Base-by-base conservation (phyloP, 371 early-diverging fungal species). In the Parasitella parasitica region DNA sequence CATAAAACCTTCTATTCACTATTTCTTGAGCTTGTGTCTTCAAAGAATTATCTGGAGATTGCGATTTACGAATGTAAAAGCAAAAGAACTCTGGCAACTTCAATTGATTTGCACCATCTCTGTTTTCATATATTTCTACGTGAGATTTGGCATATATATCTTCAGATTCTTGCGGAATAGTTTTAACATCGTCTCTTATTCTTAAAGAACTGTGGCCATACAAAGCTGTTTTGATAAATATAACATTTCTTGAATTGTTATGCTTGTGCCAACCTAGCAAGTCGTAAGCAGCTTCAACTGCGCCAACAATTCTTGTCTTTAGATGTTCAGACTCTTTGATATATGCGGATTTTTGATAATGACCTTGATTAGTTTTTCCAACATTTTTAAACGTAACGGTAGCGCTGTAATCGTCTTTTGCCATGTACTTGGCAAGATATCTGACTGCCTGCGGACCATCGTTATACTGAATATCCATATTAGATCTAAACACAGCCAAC, bases 401-500 rank as follows among this genome's bases (percentile, higher is more conserved):
- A 16, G 22, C 16, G 34, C 34, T 34, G 9, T 34, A 34, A 24
- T 61, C 55, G 15, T 48, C 28, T 46, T 61, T 54, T 34, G 61
- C 37, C 5, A 61, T 27, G 13, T 61, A 61, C 26, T 61, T 61
- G 1, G 49, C 61, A 5, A 61, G 18, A 16, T 61, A 61, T 27
- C 28, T 24, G 6, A 61, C 24, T n/a, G 54, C 54, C 18, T 34
- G 48, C 3, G 43, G 24, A 0, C 61, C 61, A 1, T 46, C 13
- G 18, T 54, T 54, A n/a, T 36, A 22, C 18, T 61, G 61, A 36
- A 61, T 54, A 54, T 61, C 61, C 61, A 61, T 61, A 16, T 6
- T 26, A 0, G 55, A 36, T 15, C 27, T n/a, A 12, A 54, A 48
- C 1, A 48, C 11, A 30, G 54, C 54, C 0, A 61, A 15, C 18